Percentiles rank a stretch among this genome's conserved stretches.
These are phyloP conservation scores for Euphrasia confusa DNA, from an alignment of 257 asterid genomes.

Conservation along the genomic window DNA sequence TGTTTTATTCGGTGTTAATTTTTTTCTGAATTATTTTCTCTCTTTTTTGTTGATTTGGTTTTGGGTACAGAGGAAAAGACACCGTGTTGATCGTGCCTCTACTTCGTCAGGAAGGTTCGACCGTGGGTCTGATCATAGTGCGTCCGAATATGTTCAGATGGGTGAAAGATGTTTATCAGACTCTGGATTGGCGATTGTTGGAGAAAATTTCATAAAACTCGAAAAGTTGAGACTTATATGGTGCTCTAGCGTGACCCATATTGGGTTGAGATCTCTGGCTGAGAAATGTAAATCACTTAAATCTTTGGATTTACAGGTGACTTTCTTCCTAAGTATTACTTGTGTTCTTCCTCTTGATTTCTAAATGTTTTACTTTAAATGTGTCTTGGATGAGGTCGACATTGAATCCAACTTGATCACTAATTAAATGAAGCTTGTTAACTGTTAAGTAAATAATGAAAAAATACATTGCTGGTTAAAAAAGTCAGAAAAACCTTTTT, in stretches of 20 bases:
- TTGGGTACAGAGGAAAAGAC: slow-evolving; percentile 51
- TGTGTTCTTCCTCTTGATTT: not conserved
- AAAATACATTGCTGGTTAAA: no score
- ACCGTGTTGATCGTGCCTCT: slow-evolving; percentile 31
- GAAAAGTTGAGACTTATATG: slow-evolving; percentile 78
- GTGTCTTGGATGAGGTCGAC: not conserved
- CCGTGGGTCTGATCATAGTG: slow-evolving; percentile 36
- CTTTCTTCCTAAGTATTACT: slow-evolving; percentile 8
- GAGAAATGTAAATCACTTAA: slow-evolving; percentile 52
- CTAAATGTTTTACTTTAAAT: not conserved
- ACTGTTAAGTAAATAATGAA: no score
- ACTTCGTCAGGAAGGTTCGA: slow-evolving; percentile 34
- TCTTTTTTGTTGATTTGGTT: not conserved
- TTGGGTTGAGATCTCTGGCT: slow-evolving; percentile 65
- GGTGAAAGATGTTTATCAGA: slow-evolving; percentile 63
- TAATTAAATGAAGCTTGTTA: no score
- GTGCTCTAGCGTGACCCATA: slow-evolving; percentile 71
- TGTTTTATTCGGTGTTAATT: not conserved
- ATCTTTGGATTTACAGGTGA: slow-evolving; percentile 83
- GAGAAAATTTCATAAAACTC: slow-evolving; percentile 56
- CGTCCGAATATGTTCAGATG: slow-evolving; percentile 35
- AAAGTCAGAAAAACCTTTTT: not conserved
- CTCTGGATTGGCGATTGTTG: slow-evolving; percentile 64
- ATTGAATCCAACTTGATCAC: no score
- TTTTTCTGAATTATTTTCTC: slow-evolving; percentile 6